Evolutionary conservation across 1,284 basidiomycete species (phyloP).

Genomic region (Fistulina hepatica): DNA sequence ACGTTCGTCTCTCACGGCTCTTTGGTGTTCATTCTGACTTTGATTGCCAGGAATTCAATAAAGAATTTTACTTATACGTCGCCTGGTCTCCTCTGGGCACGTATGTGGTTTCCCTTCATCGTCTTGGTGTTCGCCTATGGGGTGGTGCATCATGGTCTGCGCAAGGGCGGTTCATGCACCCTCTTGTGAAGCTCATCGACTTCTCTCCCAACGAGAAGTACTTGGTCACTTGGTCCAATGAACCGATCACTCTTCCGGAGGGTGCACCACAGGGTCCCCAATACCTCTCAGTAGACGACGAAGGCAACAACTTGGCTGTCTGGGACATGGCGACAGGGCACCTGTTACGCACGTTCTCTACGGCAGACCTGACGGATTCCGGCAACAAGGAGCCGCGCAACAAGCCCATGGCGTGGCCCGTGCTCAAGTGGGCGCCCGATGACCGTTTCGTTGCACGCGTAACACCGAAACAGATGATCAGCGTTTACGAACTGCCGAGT

Average conservation of each 20-base stretch:
- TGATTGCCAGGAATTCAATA: constrained; percentile 75
- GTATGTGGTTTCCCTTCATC: constrained; percentile 87
- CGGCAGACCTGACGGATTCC: constrained; percentile 48
- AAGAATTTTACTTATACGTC: constrained; percentile 78
- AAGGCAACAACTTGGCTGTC: constrained; percentile 94
- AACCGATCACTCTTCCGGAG: constrained; percentile 83
- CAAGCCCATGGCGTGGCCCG: constrained; percentile 88
- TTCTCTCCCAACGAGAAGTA: constrained; percentile 98
- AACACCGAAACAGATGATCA: constrained; percentile 86
- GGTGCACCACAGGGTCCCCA: constrained; percentile 74
- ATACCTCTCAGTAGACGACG: constrained; percentile 87
- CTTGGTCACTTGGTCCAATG: constrained; percentile 96
- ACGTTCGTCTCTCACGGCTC: constrained; percentile 19
- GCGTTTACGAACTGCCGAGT: constrained; percentile 89
- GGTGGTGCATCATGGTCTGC: constrained; percentile 84
- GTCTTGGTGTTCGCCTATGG: constrained; percentile 94
- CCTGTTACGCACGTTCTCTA: constrained; percentile 88
- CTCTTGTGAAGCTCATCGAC: constrained; percentile 91
- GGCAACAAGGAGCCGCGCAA: too few species aligned
- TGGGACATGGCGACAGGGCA: constrained; percentile 96
- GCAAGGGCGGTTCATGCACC: constrained; percentile 88
- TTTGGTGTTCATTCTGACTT: constrained; percentile 11
- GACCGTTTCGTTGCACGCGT: constrained; percentile 91
- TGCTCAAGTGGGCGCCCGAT: constrained; percentile 96
- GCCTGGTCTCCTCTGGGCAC: constrained; percentile 97